Evolutionary conservation across 257 asterid genomes (phyloP), one percentile per base, ranked within the genome.

Genomic region (Solanum dulcamara): DNA sequence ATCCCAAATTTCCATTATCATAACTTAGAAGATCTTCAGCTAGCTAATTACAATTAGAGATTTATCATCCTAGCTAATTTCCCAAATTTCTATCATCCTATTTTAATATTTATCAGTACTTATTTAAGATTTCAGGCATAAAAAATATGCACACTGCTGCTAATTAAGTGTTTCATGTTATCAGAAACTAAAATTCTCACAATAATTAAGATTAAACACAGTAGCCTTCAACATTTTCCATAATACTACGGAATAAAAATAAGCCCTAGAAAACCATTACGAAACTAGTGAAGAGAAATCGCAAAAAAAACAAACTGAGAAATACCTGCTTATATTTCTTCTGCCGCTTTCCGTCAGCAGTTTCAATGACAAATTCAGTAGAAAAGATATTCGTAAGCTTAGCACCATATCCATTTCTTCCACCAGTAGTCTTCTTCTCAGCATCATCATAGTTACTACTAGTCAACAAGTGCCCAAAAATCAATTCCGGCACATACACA

Each of bases 341-440:
- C 89, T 89, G 93, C 88, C 98, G 87, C 89, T 83, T 92, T 0
- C 98, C 98, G 83, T 97, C 99, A 5, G 98, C 98, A 79, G 98
- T 97, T 89, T 97, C 98, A 11, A 97, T 94, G 24, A 95, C 88
- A 83, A 97, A 97, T 86, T 97, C 98, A 0, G 93, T 93, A 2
- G 98, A 97, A 83, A 97, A 97, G 46, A 97, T 97, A 82, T 97
- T 97, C 0, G 98, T 95, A 85, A 97, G 94, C 88, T 97, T 97
- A 2, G 99, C 99, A 0, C 99, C 99, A 37, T 94, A 95, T 6
- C 99, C 99, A 28, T 97, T 97, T 84, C 99, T 92, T 55, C 99
- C 98, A 33, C 99, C 99, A 0, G 98, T 94, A 1, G 99, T 97
- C 92, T 97, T 97, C 94, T 95, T 97, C 90, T 88, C 95, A 6